phyloP scores from a whole-genome alignment of 2,329 filamentous ascomycete species.

The Fusarium coffeatum region DNA sequence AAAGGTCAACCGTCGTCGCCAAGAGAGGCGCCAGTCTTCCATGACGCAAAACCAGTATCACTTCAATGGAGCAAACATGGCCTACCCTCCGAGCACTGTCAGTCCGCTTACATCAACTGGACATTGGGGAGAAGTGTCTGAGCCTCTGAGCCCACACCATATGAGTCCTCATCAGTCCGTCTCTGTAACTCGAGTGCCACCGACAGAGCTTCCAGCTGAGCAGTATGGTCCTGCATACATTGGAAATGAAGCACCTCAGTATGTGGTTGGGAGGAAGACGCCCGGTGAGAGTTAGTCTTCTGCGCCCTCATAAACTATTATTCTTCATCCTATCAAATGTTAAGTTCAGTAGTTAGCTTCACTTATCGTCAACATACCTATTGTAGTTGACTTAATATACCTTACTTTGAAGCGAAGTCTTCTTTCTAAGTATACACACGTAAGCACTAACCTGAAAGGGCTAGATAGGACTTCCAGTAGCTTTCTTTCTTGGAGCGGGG shows the following conservation, averaged over 20 bases:
- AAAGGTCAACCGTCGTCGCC: background rate
- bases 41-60: background rate
- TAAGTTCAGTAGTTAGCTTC: too few relatives aligned
- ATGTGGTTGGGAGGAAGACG: background rate
- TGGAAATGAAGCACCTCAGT: background rate
- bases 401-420: too few relatives aligned
- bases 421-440: too few relatives aligned
- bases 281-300: background rate
- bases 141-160: background rate
- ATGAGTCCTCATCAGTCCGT: constrained; percentile 1
- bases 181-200: background rate
- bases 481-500: too few relatives aligned
- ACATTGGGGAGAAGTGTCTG: background rate
- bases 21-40: background rate
- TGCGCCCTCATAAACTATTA: background rate
- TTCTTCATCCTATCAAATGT: too few relatives aligned
- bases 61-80: background rate
- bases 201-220: background rate
- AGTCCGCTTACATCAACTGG: background rate
- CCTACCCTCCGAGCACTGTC: background rate
- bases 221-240: background rate
- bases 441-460: too few relatives aligned
- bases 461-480: too few relatives aligned
- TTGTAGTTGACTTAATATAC: too few relatives aligned
- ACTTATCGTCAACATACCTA: too few relatives aligned